A percentile compares a stretch with the other conserved stretches of the same genome.
Conservation (phyloP, 2,329 filamentous ascomycete species). For the Talaromyces piceae region DNA sequence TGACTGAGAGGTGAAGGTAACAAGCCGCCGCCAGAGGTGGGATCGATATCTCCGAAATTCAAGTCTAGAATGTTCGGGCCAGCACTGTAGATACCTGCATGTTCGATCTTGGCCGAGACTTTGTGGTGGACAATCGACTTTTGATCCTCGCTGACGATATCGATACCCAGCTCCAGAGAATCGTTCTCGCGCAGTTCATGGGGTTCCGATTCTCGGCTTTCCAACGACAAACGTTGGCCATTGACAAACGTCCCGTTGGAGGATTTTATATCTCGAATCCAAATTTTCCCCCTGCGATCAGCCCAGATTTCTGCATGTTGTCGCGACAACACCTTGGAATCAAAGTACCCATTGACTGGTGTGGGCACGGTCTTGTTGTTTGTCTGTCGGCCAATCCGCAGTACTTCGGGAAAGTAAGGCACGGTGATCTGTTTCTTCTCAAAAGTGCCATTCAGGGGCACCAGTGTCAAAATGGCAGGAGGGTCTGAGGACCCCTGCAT, state of each 20-base stretch:
- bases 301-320: conserved; percentile 97
- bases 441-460: conserved; percentile 92
- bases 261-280: conserved; percentile 94
- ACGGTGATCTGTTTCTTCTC: conserved; percentile 94
- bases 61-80: conserved; percentile 75
- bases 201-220: conserved; percentile 93
- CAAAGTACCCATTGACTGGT: conserved; percentile 87
- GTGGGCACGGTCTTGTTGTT: conserved; percentile 95
- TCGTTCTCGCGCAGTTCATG: conserved; percentile 89
- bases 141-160: conserved; percentile 97
- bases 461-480: conserved; percentile 72
- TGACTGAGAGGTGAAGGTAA: conserved; percentile 62
- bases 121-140: conserved; percentile 99
- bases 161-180: conserved; percentile 89
- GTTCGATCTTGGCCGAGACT: conserved; percentile 92
- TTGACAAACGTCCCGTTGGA: conserved; percentile 99
- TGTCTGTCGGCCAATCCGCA: conserved; percentile 91
- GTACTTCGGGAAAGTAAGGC: conserved; percentile 85
- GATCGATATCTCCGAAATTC: conserved; percentile 87
- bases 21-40: conserved; percentile 62
- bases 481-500: conserved; percentile 44
- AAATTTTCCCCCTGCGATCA: conserved; percentile 76
- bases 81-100: conserved; percentile 70
- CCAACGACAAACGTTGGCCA: conserved; percentile 76
- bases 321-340: conserved; percentile 93